Evolutionary conservation across 345 rosid genomes (phyloP).

Genomic region (Lenwebbia sp.): DNA sequence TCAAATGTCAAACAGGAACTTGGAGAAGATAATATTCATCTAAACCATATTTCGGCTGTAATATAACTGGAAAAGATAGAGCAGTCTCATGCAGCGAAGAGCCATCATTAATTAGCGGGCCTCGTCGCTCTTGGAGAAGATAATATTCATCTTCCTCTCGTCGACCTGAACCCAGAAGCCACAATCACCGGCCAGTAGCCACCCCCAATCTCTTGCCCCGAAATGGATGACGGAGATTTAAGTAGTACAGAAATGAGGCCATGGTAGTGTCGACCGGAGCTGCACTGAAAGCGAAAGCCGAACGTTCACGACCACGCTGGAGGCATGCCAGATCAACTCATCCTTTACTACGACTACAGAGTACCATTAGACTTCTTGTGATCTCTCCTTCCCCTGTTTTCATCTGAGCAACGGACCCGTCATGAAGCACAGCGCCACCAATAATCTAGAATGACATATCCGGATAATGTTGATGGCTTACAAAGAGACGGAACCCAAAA

Average conservation of each 20-base stretch:
- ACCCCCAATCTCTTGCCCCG: background rate
- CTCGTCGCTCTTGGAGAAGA: background rate
- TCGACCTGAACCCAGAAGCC: background rate
- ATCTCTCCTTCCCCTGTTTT: constrained; percentile 80
- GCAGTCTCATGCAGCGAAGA: background rate
- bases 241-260: background rate
- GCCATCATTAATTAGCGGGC: background rate
- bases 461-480: background rate
- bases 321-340: background rate
- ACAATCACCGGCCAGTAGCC: background rate
- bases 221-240: background rate
- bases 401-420: constrained; percentile 89
- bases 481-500: background rate
- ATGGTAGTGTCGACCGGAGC: background rate
- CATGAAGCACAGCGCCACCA: constrained; percentile 93
- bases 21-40: too few relatives aligned
- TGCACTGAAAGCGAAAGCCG: background rate
- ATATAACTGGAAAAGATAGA: background rate
- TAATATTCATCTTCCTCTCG: background rate
- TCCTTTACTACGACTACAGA: background rate
- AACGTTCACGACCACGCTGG: fast-evolving
- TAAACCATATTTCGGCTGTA: too few relatives aligned
- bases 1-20: background rate
- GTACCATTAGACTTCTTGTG: background rate
- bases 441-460: constrained; percentile 35